Conservation (phyloP, 2,329 filamentous ascomycete species). For the Calonectria henricotiae region DNA sequence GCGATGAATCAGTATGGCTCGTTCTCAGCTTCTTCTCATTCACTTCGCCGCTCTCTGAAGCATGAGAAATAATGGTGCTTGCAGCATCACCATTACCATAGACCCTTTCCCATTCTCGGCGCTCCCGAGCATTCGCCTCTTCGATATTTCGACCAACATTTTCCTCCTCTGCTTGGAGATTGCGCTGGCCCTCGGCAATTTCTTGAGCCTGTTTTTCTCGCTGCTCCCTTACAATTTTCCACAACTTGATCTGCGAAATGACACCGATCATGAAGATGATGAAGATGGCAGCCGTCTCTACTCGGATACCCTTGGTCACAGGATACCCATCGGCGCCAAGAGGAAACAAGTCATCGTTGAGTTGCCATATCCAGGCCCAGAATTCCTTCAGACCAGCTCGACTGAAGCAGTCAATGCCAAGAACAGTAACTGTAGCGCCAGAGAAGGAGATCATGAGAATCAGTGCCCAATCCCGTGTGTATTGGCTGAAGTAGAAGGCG, state of each 20-base stretch:
- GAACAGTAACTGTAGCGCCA: constrained; percentile 83
- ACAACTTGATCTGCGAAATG: constrained; percentile 88
- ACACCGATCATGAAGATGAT: constrained; percentile 83
- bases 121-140: constrained; percentile 73
- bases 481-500: constrained; percentile 83
- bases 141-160: constrained; percentile 79
- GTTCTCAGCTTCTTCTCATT: constrained; percentile 63
- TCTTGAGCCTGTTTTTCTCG: constrained; percentile 70
- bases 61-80: constrained; percentile 59
- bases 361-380: constrained; percentile 91
- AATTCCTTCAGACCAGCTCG: constrained; percentile 95
- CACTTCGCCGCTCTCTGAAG: constrained; percentile 68
- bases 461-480: constrained; percentile 84
- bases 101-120: constrained; percentile 81
- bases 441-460: constrained; percentile 85
- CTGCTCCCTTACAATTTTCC: constrained; percentile 82
- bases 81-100: constrained; percentile 75
- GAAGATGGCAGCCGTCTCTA: constrained; percentile 85
- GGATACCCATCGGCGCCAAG: constrained; percentile 85
- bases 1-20: constrained; percentile 58
- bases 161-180: constrained; percentile 77
- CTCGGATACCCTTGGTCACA: constrained; percentile 86
- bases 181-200: constrained; percentile 67
- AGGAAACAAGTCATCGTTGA: constrained; percentile 88
- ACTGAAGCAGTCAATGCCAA: constrained; percentile 94